A percentile compares a stretch with the other conserved stretches of the same genome.
Conservation (phyloP, 148 eudicot genomes). For the Cornus controversa region DNA sequence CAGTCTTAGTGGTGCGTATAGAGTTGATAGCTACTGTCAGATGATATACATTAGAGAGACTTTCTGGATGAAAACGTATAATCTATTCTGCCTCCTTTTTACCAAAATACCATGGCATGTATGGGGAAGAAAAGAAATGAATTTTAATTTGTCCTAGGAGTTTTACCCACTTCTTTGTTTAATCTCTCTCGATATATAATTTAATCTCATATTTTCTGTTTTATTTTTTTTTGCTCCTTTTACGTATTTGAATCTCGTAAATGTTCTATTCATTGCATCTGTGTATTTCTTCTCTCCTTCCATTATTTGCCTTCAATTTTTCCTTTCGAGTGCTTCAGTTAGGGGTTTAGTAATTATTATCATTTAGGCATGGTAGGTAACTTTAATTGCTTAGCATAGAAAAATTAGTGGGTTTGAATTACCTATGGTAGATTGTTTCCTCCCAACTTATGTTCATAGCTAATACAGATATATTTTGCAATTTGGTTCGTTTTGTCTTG, state of each 20-base stretch:
- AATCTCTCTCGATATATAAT: not conserved
- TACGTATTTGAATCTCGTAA: not conserved
- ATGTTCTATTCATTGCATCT: not conserved
- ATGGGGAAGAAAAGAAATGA: not conserved
- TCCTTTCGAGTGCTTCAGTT: not conserved
- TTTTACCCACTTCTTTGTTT: not conserved
- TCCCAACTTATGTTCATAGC: no score
- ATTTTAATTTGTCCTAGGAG: not conserved
- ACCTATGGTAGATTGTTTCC: no score
- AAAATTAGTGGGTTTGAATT: no score
- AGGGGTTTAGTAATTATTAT: no score
- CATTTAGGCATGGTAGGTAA: no score
- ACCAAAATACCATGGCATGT: not conserved
- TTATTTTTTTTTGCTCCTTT: not conserved
- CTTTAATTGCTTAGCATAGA: no score
- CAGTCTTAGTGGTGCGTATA: no score
- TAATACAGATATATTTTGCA: no score
- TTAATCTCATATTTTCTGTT: not conserved
- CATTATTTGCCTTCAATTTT: not conserved
- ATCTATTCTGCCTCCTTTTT: not conserved
- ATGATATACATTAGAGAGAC: not conserved
- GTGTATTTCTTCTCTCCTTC: not conserved
- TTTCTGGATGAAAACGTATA: not conserved
- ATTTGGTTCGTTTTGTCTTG: no score
- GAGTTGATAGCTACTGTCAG: not conserved